Evolutionary conservation across 192 early-diverging fungal species (phyloP).

Genomic region (Entomortierella lignicola): DNA sequence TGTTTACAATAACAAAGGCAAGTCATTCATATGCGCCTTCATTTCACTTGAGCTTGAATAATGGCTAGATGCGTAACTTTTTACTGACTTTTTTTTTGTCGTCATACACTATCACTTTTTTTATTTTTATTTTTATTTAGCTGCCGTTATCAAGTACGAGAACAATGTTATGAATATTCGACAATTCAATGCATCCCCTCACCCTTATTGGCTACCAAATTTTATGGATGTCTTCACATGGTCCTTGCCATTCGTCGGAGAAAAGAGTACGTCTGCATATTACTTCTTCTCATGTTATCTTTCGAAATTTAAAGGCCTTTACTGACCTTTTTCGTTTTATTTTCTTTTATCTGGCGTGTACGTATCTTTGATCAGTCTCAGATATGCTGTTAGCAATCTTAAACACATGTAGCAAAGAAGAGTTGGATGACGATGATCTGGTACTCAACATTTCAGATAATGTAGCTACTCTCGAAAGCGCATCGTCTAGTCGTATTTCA

Average conservation of each 20-base stretch:
- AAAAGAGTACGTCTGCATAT: slow-evolving; percentile 78
- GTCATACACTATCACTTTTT: not conserved
- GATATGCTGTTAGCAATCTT: slow-evolving; percentile 96
- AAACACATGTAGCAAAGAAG: slow-evolving; percentile 94
- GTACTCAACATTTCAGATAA: slow-evolving; percentile 2
- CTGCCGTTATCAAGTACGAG: slow-evolving; percentile 97
- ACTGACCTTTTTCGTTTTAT: slow-evolving; percentile 1
- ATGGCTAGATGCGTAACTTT: too few species aligned
- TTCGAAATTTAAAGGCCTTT: not conserved
- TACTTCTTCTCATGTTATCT: not conserved
- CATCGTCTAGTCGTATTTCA: not conserved
- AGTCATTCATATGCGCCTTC: too few species aligned
- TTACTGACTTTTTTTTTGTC: too few species aligned
- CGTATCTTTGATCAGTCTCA: slow-evolving; percentile 71
- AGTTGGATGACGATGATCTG: slow-evolving; percentile 74
- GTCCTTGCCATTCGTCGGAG: slow-evolving; percentile 96
- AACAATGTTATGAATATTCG: slow-evolving; percentile 99
- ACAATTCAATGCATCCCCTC: slow-evolving; percentile 86
- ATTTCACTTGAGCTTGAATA: too few species aligned
- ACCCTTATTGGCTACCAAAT: slow-evolving; percentile 98
- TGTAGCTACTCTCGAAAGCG: not conserved
- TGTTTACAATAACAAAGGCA: slow-evolving; percentile 93
- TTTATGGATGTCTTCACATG: slow-evolving; percentile 99
- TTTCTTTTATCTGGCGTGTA: too few species aligned
- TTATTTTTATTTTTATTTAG: slow-evolving; percentile 48